Conservation (phyloP, 1,284 basidiomycete genomes). For the Hymenochaete sp. region DNA sequence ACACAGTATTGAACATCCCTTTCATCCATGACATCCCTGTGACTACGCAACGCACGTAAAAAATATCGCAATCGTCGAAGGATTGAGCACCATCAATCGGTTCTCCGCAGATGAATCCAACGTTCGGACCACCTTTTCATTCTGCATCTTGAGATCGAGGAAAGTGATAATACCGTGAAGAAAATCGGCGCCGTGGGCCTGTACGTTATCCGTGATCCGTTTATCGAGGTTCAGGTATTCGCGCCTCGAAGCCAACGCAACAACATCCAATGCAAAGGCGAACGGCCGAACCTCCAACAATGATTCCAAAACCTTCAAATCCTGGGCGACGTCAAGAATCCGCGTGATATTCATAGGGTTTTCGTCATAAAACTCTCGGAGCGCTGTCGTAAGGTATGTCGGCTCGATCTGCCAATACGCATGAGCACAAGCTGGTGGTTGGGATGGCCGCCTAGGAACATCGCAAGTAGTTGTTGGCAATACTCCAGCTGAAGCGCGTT, state of each 20-base stretch:
- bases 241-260: slow-evolving; percentile 83
- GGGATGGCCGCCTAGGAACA: slow-evolving; percentile 90
- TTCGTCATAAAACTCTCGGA: slow-evolving; percentile 88
- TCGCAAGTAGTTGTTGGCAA: slow-evolving; percentile 75
- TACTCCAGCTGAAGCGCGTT: slow-evolving; percentile 82
- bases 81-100: slow-evolving; percentile 74
- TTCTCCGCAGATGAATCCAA: slow-evolving; percentile 74
- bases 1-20: slow-evolving; percentile 85
- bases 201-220: slow-evolving; percentile 87
- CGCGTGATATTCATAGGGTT: slow-evolving; percentile 90
- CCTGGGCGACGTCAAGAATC: slow-evolving; percentile 92
- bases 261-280: slow-evolving; percentile 86
- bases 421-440: slow-evolving; percentile 96
- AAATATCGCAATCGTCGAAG: slow-evolving; percentile 88
- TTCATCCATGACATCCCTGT: slow-evolving; percentile 56
- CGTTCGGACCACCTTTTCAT: slow-evolving; percentile 70
- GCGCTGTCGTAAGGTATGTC: slow-evolving; percentile 75
- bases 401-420: slow-evolving; percentile 91
- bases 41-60: slow-evolving; percentile 76
- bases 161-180: slow-evolving; percentile 82
- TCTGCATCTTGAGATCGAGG: slow-evolving; percentile 85
- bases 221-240: slow-evolving; percentile 95
- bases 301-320: slow-evolving; percentile 87
- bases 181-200: slow-evolving; percentile 76
- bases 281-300: slow-evolving; percentile 84